These are phyloP conservation scores for Emmonsia crescens DNA, from an alignment of 2,329 filamentous ascomycete genomes.

Conservation along the genomic window DNA sequence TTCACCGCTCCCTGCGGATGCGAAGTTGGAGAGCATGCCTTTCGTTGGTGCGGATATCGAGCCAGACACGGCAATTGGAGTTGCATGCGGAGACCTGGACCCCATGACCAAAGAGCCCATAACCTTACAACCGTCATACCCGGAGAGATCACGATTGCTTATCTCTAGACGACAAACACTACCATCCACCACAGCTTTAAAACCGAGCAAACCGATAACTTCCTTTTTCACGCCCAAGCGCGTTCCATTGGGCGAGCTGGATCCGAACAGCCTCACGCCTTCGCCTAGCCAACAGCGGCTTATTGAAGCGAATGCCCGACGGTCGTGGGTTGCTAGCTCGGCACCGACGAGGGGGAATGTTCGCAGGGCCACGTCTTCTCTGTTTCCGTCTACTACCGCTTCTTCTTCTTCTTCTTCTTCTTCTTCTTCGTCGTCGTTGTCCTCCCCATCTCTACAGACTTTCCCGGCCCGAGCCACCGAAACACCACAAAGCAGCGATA, in stretches of 20 bases:
- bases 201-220: constrained; percentile 51
- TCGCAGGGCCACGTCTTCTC: constrained; percentile 24
- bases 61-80: constrained; percentile 55
- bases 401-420: neutral
- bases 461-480: neutral
- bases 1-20: constrained; percentile 51
- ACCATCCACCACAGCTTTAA: constrained; percentile 40
- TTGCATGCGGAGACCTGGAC: constrained; percentile 74
- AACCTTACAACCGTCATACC: constrained; percentile 24
- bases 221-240: constrained; percentile 56
- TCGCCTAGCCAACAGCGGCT: constrained; percentile 54
- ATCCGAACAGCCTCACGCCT: constrained; percentile 56
- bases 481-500: constrained; percentile 32
- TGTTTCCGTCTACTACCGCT: constrained; percentile 27
- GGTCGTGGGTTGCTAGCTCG: constrained; percentile 45
- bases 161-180: constrained; percentile 32
- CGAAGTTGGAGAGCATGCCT: constrained; percentile 59
- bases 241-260: constrained; percentile 54
- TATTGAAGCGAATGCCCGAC: constrained; percentile 41
- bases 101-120: constrained; percentile 73
- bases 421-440: too few species aligned
- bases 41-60: constrained; percentile 71
- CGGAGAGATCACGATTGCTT: constrained; percentile 24
- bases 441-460: constrained; percentile 13
- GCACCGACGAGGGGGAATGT: constrained; percentile 31